Percentiles rank a stretch among this genome's conserved stretches.
These are phyloP conservation scores for Rhodotorula babjevae DNA, from an alignment of 768 basidiomycete genomes.

Conservation along the genomic window DNA sequence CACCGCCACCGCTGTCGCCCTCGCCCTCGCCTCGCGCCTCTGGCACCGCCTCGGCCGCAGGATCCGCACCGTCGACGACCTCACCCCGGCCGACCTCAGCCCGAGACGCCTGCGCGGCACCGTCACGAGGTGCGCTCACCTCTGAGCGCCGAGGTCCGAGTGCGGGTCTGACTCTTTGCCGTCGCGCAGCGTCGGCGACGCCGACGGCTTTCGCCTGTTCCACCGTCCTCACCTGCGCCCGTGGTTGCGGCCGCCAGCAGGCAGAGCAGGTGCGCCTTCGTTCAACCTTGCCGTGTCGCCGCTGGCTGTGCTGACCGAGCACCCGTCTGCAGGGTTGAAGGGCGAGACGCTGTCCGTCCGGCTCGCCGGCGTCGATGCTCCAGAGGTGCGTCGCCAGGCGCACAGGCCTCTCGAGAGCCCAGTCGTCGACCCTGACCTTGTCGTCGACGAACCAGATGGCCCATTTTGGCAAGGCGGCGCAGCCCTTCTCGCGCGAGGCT, in stretches of 20 bases:
- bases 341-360: slow-evolving; percentile 80
- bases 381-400: slow-evolving; percentile 58
- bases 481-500: slow-evolving; percentile 70
- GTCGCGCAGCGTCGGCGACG: slow-evolving; percentile 55
- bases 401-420: too few species aligned
- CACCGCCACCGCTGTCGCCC: not conserved
- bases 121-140: slow-evolving; percentile 48
- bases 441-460: slow-evolving; percentile 53
- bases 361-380: slow-evolving; percentile 86
- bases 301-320: too few species aligned
- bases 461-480: slow-evolving; percentile 76
- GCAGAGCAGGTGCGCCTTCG: slow-evolving; percentile 64
- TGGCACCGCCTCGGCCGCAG: slow-evolving; percentile 59
- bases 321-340: slow-evolving; percentile 56
- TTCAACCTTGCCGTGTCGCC: not conserved
- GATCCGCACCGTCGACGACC: slow-evolving; percentile 62
- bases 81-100: slow-evolving; percentile 61
- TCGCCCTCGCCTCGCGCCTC: slow-evolving; percentile 30
- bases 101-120: slow-evolving; percentile 69
- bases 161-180: too few species aligned
- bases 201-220: slow-evolving; percentile 80
- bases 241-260: slow-evolving; percentile 62
- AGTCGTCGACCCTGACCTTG: too few species aligned
- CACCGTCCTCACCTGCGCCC: slow-evolving; percentile 74
- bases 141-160: too few species aligned